Evolutionary conservation across 164 flowering plant genomes (phyloP).

Genomic region (Buxus sempervirens): DNA sequence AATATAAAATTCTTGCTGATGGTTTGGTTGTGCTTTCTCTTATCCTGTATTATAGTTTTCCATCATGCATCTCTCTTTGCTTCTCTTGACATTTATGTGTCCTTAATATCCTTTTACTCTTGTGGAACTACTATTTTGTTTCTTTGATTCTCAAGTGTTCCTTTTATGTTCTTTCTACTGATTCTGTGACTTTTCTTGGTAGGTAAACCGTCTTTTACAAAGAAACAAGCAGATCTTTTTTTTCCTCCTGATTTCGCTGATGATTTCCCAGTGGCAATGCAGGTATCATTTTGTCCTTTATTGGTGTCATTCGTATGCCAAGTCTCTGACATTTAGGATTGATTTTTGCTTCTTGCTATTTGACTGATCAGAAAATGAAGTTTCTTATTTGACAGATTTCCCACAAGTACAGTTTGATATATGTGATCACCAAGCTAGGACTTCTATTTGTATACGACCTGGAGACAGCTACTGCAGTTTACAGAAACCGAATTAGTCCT

Average conservation of each 20-base stretch:
- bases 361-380: no score
- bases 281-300: conserved; percentile 46
- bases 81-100: not conserved
- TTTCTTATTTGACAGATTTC: conserved; percentile 65
- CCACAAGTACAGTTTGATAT: conserved; percentile 79
- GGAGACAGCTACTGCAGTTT: conserved; percentile 94
- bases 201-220: conserved; percentile 91
- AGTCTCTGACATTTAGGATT: no score
- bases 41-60: not conserved
- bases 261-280: conserved; percentile 99
- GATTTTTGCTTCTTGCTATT: no score
- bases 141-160: not conserved
- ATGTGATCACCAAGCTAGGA: conserved; percentile 97
- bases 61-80: not conserved
- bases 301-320: not conserved
- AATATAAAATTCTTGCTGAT: no score
- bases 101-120: not conserved
- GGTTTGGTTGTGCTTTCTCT: not conserved
- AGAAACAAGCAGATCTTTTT: conserved; percentile 98
- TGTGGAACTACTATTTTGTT: not conserved
- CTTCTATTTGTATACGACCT: conserved; percentile 93
- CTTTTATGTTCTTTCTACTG: not conserved
- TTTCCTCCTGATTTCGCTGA: conserved; percentile 99
- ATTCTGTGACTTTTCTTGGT: conserved; percentile 16
- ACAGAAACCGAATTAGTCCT: conserved; percentile 96